A percentile compares a stretch with the other conserved stretches of the same genome.
Conservation (phyloP, 148 eudicot species). For the Rhododendron simsii region DNA sequence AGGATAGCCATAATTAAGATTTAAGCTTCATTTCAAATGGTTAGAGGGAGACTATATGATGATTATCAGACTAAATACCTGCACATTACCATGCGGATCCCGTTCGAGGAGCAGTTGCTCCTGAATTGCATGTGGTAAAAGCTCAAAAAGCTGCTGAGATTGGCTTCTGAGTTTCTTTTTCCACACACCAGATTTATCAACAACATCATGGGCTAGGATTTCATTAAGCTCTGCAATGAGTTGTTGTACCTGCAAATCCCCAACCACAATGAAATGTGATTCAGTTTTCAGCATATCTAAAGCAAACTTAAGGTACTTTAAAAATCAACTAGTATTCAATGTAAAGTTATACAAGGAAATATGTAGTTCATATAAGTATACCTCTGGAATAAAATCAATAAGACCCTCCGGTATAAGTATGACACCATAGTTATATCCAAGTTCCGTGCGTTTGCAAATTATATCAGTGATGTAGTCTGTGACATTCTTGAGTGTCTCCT, state of each 20-base stretch:
- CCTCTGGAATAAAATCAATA: conserved; percentile 95
- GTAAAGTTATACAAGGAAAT: not conserved
- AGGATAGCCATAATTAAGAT: not conserved
- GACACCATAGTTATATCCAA: conserved; percentile 84
- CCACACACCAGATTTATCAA: conserved; percentile 38
- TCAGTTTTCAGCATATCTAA: not conserved
- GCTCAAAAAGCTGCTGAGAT: conserved; percentile 35
- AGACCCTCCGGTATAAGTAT: conserved; percentile 88
- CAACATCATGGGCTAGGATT: conserved; percentile 34
- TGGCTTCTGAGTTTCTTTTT: conserved; percentile 35
- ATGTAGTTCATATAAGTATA: conserved; percentile 8
- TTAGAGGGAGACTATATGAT: not conserved
- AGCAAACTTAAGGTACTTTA: not conserved
- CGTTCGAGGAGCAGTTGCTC: conserved; percentile 38
- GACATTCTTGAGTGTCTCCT: conserved; percentile 67
- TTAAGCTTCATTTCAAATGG: not conserved
- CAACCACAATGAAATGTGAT: not conserved
- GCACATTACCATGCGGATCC: conserved; percentile 49
- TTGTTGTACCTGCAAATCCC: conserved; percentile 60
- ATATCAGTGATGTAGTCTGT: conserved; percentile 82
- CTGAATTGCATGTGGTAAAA: conserved; percentile 39
- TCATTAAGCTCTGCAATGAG: conserved; percentile 43
- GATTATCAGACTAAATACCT: conserved; percentile 16
- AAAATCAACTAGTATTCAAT: not conserved
- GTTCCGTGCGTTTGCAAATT: conserved; percentile 68